Conservation (phyloP, 345 rosid species). For the Alliaria petiolata region DNA sequence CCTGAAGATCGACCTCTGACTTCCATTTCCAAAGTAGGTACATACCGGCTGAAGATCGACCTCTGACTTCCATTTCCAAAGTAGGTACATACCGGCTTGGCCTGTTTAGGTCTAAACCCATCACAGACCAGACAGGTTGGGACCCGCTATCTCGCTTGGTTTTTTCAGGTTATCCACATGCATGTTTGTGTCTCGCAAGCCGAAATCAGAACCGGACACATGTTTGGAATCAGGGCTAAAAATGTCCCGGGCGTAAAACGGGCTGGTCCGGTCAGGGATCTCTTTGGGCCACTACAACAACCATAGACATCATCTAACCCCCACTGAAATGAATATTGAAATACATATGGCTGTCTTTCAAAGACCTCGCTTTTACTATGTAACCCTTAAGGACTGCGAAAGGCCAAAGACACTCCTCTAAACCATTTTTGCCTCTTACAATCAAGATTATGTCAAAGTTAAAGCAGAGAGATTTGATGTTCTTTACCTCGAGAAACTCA, state of each 20-base stretch:
- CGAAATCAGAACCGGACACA: neutral
- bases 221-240: neutral
- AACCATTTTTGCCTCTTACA: constrained; percentile 18
- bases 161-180: neutral
- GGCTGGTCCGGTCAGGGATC: neutral
- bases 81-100: too few species aligned
- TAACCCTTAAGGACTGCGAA: constrained; percentile 9
- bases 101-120: neutral
- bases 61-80: neutral
- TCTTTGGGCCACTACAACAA: constrained; percentile 11
- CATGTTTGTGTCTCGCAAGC: neutral
- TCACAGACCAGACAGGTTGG: neutral
- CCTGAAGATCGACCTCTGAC: neutral
- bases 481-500: constrained; percentile 69
- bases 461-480: neutral
- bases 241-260: neutral
- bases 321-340: constrained; percentile 9
- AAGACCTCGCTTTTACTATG: constrained; percentile 7
- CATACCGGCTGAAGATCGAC: neutral
- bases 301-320: neutral
- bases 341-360: constrained; percentile 2
- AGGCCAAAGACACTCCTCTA: constrained; percentile 3
- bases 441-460: neutral
- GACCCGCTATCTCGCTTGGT: neutral
- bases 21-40: neutral